Percentiles rank a stretch among this genome's conserved stretches.
Evolutionary conservation across 768 basidiomycete species (phyloP).

Genomic region (Kondoa subrosea): DNA sequence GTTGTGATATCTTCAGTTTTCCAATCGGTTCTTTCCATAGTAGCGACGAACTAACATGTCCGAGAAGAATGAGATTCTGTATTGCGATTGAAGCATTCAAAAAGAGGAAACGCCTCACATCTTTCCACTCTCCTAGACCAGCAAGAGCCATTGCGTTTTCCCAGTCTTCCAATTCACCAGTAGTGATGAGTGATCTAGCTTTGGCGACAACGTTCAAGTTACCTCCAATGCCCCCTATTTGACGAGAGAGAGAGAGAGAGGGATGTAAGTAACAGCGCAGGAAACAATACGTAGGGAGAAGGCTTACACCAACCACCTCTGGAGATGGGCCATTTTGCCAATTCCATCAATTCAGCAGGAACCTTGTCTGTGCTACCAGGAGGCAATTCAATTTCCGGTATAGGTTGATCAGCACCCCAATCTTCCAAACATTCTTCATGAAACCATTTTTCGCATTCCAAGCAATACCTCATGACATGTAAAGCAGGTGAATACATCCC

Average conservation of each 20-base stretch:
- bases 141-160: neutral
- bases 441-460: slow-evolving; percentile 3
- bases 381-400: neutral
- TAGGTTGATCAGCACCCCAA: neutral
- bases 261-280: no score
- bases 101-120: neutral
- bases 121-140: neutral
- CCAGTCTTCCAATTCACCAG: neutral
- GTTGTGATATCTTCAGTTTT: neutral
- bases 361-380: neutral
- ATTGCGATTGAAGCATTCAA: neutral
- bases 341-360: neutral
- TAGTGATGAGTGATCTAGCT: neutral
- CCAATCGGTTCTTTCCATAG: neutral
- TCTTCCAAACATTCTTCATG: neutral
- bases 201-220: slow-evolving; percentile 6
- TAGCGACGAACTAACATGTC: neutral
- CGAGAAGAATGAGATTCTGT: no score
- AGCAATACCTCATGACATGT: neutral
- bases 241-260: no score
- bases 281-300: no score
- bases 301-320: slow-evolving; percentile 2
- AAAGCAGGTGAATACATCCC: neutral
- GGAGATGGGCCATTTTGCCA: neutral
- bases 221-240: slow-evolving; percentile 4